Percentiles rank a stretch among this genome's conserved stretches.
Evolutionary conservation across 805 yeast genomes (phyloP).

Genomic region (Monosporozyma unispora): DNA sequence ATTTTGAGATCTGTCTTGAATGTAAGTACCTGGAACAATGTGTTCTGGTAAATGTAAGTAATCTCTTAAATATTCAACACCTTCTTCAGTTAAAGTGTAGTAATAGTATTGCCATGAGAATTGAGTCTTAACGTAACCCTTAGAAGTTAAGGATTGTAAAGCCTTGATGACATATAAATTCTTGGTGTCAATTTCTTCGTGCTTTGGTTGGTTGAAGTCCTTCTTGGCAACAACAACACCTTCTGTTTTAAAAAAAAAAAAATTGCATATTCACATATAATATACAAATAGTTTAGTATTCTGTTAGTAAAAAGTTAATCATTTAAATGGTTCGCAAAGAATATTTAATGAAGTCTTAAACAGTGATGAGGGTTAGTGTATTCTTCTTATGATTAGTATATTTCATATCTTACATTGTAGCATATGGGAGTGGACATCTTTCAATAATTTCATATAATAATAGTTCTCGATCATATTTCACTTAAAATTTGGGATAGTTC

Average conservation of each 20-base stretch:
- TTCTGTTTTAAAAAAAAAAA: slow-evolving; percentile 42
- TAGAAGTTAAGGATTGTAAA: slow-evolving; percentile 96
- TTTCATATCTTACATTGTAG: too few species aligned
- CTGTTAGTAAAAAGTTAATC: slow-evolving; percentile 7
- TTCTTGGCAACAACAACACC: slow-evolving; percentile 99
- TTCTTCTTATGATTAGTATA: too few species aligned
- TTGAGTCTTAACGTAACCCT: slow-evolving; percentile 99
- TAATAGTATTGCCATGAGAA: slow-evolving; percentile 99
- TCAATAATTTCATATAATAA: too few species aligned
- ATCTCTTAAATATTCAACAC: slow-evolving; percentile 96
- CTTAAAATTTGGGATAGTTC: too few species aligned
- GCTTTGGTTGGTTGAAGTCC: slow-evolving; percentile 95
- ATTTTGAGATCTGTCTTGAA: slow-evolving; percentile 84
- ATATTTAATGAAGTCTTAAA: background rate
- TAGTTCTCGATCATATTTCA: too few species aligned
- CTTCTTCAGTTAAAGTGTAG: slow-evolving; percentile 99
- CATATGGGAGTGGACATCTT: too few species aligned
- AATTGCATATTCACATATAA: background rate
- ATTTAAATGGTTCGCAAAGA: background rate
- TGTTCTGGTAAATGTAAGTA: slow-evolving; percentile 98
- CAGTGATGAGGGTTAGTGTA: background rate
- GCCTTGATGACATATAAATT: slow-evolving; percentile 98
- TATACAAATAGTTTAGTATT: background rate
- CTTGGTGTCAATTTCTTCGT: slow-evolving; percentile 96
- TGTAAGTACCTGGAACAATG: slow-evolving; percentile 96